phyloP scores from a whole-genome alignment of 164 flowering plant genomes.

The Nymphaea colorata region DNA sequence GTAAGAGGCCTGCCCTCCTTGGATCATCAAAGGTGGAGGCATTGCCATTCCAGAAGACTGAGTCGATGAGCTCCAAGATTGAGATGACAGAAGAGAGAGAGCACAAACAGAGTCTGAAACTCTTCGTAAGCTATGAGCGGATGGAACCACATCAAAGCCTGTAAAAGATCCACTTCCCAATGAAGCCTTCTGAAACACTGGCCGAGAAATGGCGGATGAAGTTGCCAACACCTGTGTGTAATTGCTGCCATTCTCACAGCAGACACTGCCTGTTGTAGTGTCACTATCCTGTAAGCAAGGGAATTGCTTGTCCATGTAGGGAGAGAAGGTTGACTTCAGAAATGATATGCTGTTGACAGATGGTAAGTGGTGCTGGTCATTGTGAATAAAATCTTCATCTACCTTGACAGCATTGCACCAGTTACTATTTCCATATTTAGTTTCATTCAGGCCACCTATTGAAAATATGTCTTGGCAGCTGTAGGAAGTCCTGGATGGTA shows the following conservation, averaged over 20 bases:
- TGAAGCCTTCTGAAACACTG: slow-evolving; percentile 16
- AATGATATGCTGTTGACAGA: slow-evolving; percentile 15
- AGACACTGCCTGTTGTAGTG: slow-evolving; percentile 14
- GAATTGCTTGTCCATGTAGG: slow-evolving; percentile 18
- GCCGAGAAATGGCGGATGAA: slow-evolving; percentile 14
- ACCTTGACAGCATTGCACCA: slow-evolving; percentile 25
- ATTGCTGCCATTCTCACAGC: slow-evolving; percentile 11
- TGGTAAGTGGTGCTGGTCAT: slow-evolving; percentile 14
- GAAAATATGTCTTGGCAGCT: slow-evolving; percentile 37
- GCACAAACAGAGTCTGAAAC: slow-evolving; percentile 45
- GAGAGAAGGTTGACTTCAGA: slow-evolving; percentile 14
- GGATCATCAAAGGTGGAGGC: slow-evolving; percentile 15
- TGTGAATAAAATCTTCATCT: slow-evolving; percentile 23
- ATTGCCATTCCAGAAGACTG: slow-evolving; percentile 27
- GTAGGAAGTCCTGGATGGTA: slow-evolving; percentile 28
- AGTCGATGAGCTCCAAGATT: slow-evolving; percentile 29
- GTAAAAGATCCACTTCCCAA: slow-evolving; percentile 24
- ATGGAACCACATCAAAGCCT: slow-evolving; percentile 22
- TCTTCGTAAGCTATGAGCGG: slow-evolving; percentile 27
- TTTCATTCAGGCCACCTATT: slow-evolving; percentile 10
- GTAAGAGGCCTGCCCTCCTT: slow-evolving; percentile 11
- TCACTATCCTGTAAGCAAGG: slow-evolving; percentile 14
- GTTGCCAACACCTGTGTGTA: slow-evolving; percentile 19
- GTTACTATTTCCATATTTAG: slow-evolving; percentile 21
- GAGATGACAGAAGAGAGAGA: slow-evolving; percentile 84